phyloP scores from a whole-genome alignment of 108 stramenopile genomes.

The Nannochloropsis oceanica region DNA sequence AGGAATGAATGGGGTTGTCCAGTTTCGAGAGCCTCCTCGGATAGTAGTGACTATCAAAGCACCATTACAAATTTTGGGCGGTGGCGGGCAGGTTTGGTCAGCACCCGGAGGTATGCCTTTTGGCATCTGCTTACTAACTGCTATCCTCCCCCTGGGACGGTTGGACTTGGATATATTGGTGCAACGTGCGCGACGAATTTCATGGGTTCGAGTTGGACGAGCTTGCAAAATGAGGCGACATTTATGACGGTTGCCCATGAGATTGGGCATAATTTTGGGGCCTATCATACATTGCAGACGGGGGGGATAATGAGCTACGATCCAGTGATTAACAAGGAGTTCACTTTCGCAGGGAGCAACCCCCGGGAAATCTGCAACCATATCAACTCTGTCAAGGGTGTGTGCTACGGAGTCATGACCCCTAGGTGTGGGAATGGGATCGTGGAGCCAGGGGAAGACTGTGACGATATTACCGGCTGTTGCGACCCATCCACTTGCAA shows the following conservation, averaged over 20 bases:
- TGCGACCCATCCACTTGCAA: slow-evolving; percentile 10
- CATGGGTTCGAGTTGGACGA: slow-evolving; percentile 14
- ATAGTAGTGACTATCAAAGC: background rate
- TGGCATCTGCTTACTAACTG: slow-evolving; percentile 20
- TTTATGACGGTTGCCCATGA: slow-evolving; percentile 14
- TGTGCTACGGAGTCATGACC: slow-evolving; percentile 7
- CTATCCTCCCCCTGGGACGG: background rate
- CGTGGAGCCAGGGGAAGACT: slow-evolving; percentile 19
- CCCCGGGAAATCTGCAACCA: slow-evolving; percentile 1
- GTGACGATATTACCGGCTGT: slow-evolving; percentile 16
- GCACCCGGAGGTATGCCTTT: background rate
- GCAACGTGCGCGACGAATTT: background rate
- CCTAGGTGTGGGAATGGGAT: slow-evolving; percentile 8
- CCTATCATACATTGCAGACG: background rate
- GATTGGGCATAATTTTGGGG: slow-evolving; percentile 12
- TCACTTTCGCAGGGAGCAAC: background rate
- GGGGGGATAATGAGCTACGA: background rate
- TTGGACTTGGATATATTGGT: slow-evolving; percentile 10
- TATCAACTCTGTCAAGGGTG: background rate
- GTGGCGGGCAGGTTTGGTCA: slow-evolving; percentile 3
- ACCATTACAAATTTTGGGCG: slow-evolving; percentile 1
- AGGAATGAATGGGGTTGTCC: slow-evolving; percentile 11
- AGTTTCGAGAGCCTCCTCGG: background rate
- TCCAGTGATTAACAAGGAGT: background rate
- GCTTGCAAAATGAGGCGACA: slow-evolving; percentile 1